Evolutionary conservation across 1,139 yeast genomes (phyloP), one percentile per base, ranked within the genome.

Genomic region (Pichia sp.): DNA sequence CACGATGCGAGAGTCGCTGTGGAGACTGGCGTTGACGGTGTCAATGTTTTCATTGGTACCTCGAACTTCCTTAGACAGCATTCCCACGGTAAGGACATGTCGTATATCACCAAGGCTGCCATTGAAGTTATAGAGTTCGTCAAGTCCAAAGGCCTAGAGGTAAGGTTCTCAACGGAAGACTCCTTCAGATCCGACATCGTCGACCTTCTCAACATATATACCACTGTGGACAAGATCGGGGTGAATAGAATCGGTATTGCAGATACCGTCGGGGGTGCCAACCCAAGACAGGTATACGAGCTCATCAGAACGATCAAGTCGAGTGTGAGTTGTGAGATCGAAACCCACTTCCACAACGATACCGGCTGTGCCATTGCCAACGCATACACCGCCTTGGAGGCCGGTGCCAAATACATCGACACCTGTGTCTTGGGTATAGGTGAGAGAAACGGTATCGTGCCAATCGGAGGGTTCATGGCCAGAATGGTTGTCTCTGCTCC

Each of bases 301-400:
- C 72, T 80, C 63, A 81, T 80, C 55, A 75, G 81, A 67, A 79
- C 84, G n/a, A 75, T 80, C 62, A 79, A 75, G 63, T 75, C 81
- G 13, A 82, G 79, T 43, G 83, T 80, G 46, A 71, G 71, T 34
- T 80, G 84, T 71, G 84, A 80, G 61, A 79, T 80, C 60, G 84
- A 80, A 67, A 77, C 82, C 58, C 84, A 80, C 66, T 80, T 80
- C 76, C 84, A 80, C 67, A 79, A 80, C 65, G 84, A 80, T 67
- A 80, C 84, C 34, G 84, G 84, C 31, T 80, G 84, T 70, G 82
- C 84, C 51, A 78, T 80, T 66, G 84, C 84, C 49, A 80, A 80
- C 62, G 84, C 84, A 26, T 80, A 80, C 68, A 78, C 84, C 38
- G 84, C 84, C 1, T 72, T 80, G 61, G 84, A 80, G 68, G 84